A percentile compares a stretch with the other conserved stretches of the same genome.
phyloP scores from a whole-genome alignment of 352 stramenopile species.

The Pythium rishiriense region DNA sequence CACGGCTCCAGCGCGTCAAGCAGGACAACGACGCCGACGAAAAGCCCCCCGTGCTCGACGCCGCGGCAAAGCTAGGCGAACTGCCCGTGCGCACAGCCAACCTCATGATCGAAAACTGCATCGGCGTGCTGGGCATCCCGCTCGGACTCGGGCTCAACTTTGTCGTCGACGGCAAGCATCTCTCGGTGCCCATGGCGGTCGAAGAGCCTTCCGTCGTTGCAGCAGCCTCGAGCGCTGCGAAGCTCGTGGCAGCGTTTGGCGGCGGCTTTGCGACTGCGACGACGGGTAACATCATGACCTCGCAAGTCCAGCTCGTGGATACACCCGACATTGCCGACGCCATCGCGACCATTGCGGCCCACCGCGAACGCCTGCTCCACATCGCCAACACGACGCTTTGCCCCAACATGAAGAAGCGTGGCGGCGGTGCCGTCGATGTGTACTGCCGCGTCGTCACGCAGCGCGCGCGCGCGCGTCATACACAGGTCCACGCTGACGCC shows the following conservation, averaged over 20 bases:
- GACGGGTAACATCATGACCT: constrained; percentile 86
- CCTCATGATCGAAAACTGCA: constrained; percentile 91
- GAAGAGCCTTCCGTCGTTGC: constrained; percentile 87
- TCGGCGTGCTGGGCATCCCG: constrained; percentile 81
- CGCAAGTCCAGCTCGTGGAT: constrained; percentile 81
- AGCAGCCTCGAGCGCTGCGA: constrained; percentile 79
- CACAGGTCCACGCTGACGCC: constrained; percentile 7
- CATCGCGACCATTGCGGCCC: constrained; percentile 45
- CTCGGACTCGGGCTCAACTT: constrained; percentile 88
- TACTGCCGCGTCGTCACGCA: constrained; percentile 82
- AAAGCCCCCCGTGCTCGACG: constrained; percentile 5
- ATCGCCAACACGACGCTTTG: constrained; percentile 80
- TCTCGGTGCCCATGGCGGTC: constrained; percentile 84
- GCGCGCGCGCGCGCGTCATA: constrained; percentile 25
- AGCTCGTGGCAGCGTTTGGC: constrained; percentile 71
- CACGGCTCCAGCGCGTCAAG: constrained; percentile 53
- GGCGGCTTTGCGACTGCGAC: constrained; percentile 76
- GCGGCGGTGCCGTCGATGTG: constrained; percentile 74
- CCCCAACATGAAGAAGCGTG: constrained; percentile 85
- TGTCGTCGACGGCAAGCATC: constrained; percentile 73
- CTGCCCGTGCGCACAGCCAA: constrained; percentile 79
- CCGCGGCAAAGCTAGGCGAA: constrained; percentile 51
- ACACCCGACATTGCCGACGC: constrained; percentile 62
- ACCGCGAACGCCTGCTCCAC: constrained; percentile 61
- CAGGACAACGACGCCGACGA: constrained; percentile 21